Percentiles rank a stretch among this genome's conserved stretches.
These are phyloP conservation scores for Fagopyrum tataricum DNA, from an alignment of 148 eudicot genomes.

Conservation along the genomic window DNA sequence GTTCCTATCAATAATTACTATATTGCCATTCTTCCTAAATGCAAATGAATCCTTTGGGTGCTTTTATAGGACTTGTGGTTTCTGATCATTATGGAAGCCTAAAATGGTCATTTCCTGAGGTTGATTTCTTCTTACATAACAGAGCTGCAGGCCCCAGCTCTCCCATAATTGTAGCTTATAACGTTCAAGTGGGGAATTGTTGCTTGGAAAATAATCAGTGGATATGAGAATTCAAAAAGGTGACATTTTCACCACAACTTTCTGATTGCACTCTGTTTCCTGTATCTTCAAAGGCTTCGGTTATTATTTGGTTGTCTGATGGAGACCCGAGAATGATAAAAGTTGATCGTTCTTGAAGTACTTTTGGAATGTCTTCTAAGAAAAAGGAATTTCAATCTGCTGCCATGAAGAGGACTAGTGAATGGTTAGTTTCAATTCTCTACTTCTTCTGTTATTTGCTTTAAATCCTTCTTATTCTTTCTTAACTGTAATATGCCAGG, in stretches of 20 bases:
- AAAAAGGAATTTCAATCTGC: constrained; percentile 56
- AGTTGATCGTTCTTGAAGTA: constrained; percentile 13
- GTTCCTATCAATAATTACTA: constrained; percentile 8
- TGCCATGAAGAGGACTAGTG: constrained; percentile 86
- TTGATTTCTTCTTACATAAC: not conserved
- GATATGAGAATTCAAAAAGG: not conserved
- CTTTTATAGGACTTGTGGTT: constrained; percentile 4
- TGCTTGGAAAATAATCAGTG: not conserved
- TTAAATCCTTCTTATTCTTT: no score
- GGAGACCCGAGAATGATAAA: constrained; percentile 8
- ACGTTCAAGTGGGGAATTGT: not conserved
- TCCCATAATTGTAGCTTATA: not conserved
- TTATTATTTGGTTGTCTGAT: not conserved
- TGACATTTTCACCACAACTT: not conserved
- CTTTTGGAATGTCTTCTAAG: constrained; percentile 40
- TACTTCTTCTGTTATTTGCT: not conserved
- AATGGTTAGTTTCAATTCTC: constrained; percentile 49
- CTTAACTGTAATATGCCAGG: constrained; percentile 35
- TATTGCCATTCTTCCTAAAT: constrained; percentile 4
- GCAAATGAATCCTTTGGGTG: not conserved
- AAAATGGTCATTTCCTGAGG: constrained; percentile 10
- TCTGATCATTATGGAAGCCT: constrained; percentile 11
- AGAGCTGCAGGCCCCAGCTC: not conserved
- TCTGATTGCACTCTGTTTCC: constrained; percentile 9
- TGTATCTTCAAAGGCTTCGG: constrained; percentile 4